phyloP scores from a whole-genome alignment of 2,329 filamentous ascomycete genomes.

The Falciphora oryzae region DNA sequence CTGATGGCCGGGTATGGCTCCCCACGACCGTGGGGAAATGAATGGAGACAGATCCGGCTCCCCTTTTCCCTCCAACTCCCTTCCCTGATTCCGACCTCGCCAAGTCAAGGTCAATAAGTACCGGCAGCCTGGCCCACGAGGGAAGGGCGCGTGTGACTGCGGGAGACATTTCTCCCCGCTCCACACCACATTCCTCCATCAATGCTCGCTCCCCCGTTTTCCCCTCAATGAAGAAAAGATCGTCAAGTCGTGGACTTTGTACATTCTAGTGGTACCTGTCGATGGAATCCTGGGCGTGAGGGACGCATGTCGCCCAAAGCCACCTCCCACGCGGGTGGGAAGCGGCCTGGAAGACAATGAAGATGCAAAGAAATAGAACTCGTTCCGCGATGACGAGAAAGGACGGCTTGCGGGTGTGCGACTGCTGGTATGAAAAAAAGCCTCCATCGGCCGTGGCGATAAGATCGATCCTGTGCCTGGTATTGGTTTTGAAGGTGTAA shows the following conservation, averaged over 20 bases:
- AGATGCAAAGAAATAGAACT: not conserved
- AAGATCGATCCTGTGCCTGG: not conserved
- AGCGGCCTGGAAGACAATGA: not conserved
- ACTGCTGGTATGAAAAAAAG: too few relatives aligned
- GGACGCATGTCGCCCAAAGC: not conserved
- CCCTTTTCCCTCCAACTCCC: constrained; percentile 1
- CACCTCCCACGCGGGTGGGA: too few relatives aligned
- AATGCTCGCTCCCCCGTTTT: not conserved
- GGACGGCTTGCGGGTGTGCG: not conserved
- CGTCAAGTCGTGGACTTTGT: constrained; percentile 16
- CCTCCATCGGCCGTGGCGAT: not conserved
- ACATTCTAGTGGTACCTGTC: constrained; percentile 8
- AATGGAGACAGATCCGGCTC: not conserved
- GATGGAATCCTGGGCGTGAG: not conserved
- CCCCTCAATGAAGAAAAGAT: constrained; percentile 1
- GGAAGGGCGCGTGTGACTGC: not conserved
- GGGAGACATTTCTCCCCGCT: not conserved
- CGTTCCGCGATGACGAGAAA: not conserved
- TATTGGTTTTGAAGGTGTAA: not conserved
- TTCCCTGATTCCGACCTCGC: not conserved
- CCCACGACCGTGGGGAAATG: not conserved
- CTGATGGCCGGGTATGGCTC: not conserved
- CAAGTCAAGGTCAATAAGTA: not conserved
- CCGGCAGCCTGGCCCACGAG: not conserved
- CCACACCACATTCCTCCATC: not conserved